Evolutionary conservation across 495 filamentous ascomycete species (phyloP).

Genomic region (Parathielavia appendiculata): DNA sequence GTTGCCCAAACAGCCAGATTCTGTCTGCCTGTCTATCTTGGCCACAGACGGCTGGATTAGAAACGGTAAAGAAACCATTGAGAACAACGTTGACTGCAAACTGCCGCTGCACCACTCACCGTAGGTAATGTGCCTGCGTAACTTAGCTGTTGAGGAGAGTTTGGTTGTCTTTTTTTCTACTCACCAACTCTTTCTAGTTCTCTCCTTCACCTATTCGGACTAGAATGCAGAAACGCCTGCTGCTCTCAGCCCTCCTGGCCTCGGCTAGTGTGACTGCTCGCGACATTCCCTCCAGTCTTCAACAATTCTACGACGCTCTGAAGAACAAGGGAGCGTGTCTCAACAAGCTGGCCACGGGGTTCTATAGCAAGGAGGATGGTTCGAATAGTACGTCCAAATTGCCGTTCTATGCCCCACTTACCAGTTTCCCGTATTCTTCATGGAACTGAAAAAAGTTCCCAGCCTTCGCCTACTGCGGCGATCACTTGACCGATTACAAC

Average conservation of each 20-base stretch:
- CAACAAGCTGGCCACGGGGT: conserved; percentile 33
- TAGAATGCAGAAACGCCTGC: conserved; percentile 6
- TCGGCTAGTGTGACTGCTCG: conserved; percentile 17
- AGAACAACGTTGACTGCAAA: too few species aligned
- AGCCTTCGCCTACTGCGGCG: conserved; percentile 41
- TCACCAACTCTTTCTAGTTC: too few species aligned
- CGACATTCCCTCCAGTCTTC: conserved; percentile 33
- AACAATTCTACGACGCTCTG: conserved; percentile 34
- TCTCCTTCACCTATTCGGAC: not conserved
- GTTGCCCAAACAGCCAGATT: too few species aligned
- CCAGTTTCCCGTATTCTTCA: not conserved
- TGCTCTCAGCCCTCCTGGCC: conserved; percentile 10
- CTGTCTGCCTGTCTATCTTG: too few species aligned
- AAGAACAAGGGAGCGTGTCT: conserved; percentile 33
- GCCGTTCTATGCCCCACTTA: too few species aligned
- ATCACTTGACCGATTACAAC: conserved; percentile 30
- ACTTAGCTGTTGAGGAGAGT: not conserved
- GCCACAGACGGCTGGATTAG: too few species aligned
- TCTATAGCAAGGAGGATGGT: conserved; percentile 34
- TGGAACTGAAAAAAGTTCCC: not conserved
- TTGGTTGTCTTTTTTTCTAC: too few species aligned
- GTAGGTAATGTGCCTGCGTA: too few species aligned
- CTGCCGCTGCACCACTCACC: too few species aligned
- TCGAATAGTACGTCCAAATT: conserved; percentile 27
- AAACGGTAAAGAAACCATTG: too few species aligned